A percentile compares a stretch with the other conserved stretches of the same genome.
These are phyloP conservation scores for Mytilinidion resinicola DNA, from an alignment of 495 filamentous ascomycete species.

Conservation along the genomic window DNA sequence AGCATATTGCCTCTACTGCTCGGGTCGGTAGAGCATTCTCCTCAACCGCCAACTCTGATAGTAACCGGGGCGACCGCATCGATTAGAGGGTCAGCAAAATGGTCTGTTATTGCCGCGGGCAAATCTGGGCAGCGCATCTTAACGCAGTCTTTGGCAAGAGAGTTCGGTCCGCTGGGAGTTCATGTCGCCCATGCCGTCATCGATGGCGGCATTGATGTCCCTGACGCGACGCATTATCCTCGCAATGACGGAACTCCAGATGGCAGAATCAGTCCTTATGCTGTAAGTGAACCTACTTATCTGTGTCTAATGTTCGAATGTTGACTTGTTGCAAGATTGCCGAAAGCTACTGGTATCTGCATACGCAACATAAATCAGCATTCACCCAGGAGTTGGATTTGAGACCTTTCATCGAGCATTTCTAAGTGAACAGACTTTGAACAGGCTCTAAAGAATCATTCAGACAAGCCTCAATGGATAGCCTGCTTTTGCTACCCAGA, in stretches of 20 bases:
- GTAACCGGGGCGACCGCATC: conserved; percentile 1
- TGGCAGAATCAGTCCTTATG: no score
- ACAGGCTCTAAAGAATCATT: no score
- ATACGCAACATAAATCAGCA: background rate
- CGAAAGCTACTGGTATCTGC: background rate
- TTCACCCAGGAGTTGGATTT: no score
- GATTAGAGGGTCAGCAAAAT: background rate
- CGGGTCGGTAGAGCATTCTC: background rate
- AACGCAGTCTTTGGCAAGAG: background rate
- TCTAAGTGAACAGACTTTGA: no score
- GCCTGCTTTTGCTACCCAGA: no score
- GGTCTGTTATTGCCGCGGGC: background rate
- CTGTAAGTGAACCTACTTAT: no score
- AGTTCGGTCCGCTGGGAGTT: conserved; percentile 1
- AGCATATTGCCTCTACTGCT: background rate
- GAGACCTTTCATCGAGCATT: no score
- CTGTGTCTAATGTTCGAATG: no score
- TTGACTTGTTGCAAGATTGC: no score
- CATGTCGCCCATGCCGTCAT: conserved; percentile 1
- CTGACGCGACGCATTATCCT: no score
- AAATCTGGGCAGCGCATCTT: background rate
- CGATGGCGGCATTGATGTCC: background rate
- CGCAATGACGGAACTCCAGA: no score
- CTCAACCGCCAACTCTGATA: background rate
- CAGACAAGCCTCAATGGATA: no score